Conservation (phyloP, 352 stramenopile genomes). For the Globisporangium solare region DNA sequence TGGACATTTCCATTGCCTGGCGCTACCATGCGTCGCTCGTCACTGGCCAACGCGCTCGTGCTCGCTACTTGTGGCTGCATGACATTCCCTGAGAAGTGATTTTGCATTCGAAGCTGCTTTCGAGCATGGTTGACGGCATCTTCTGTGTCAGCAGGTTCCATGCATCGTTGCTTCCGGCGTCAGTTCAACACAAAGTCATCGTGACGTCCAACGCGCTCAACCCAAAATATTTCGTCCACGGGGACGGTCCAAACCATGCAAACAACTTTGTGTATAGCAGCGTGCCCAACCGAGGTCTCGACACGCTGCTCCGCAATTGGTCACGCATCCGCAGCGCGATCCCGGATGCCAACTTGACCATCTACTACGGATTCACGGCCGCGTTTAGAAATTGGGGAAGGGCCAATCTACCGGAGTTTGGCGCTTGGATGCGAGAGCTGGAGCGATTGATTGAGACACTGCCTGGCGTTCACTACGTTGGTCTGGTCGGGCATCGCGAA, state of each 20-base stretch:
- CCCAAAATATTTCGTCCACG: slow-evolving; percentile 51
- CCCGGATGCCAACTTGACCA: slow-evolving; percentile 49
- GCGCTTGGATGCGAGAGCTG: slow-evolving; percentile 55
- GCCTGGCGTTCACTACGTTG: slow-evolving; percentile 57
- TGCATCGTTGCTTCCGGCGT: slow-evolving; percentile 37
- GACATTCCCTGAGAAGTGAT: slow-evolving; percentile 47
- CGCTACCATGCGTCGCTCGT: slow-evolving; percentile 82
- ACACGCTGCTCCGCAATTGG: slow-evolving; percentile 67
- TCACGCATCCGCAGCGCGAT: slow-evolving; percentile 48
- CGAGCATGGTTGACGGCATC: slow-evolving; percentile 50
- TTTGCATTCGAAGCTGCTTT: slow-evolving; percentile 32
- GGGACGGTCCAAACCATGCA: slow-evolving; percentile 44
- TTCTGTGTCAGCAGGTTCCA: slow-evolving; percentile 85
- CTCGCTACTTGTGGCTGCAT: slow-evolving; percentile 81
- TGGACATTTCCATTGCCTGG: slow-evolving; percentile 91
- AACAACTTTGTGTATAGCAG: slow-evolving; percentile 86
- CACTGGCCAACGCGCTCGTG: slow-evolving; percentile 28
- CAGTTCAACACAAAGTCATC: slow-evolving; percentile 39
- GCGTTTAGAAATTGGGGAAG: slow-evolving; percentile 67
- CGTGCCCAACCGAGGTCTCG: slow-evolving; percentile 75
- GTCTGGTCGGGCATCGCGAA: slow-evolving; percentile 76
- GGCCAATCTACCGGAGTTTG: slow-evolving; percentile 39
- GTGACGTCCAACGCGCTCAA: slow-evolving; percentile 80
- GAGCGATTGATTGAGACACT: slow-evolving; percentile 24
- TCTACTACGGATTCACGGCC: slow-evolving; percentile 90